Conservation (phyloP, 2,329 filamentous ascomycete genomes). For the Coniella vitis region DNA sequence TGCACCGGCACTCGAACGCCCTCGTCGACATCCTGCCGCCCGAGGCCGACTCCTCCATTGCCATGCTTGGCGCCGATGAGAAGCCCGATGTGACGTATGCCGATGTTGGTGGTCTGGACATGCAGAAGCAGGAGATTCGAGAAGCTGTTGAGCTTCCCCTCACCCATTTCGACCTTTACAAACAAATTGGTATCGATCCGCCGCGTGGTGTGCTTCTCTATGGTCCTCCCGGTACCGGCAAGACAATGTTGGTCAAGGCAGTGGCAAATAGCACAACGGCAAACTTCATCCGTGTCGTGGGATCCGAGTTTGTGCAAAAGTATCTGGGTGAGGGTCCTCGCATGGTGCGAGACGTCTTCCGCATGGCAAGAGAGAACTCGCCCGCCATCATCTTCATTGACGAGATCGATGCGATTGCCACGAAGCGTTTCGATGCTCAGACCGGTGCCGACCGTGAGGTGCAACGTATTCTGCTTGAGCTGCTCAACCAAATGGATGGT, state of each 20-base stretch:
- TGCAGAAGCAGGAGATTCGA: slow-evolving; percentile 99
- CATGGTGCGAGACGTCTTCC: slow-evolving; percentile 98
- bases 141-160: slow-evolving; percentile 95
- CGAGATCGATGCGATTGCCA: slow-evolving; percentile 97
- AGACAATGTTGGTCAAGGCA: slow-evolving; percentile 97
- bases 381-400: slow-evolving; percentile 99
- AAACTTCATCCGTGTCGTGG: slow-evolving; percentile 96
- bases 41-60: slow-evolving; percentile 96
- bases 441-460: slow-evolving; percentile 97
- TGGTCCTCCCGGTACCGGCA: slow-evolving; percentile 90
- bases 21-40: slow-evolving; percentile 98
- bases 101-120: slow-evolving; percentile 94
- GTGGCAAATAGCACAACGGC: slow-evolving; percentile 97
- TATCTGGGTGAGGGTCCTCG: slow-evolving; percentile 95
- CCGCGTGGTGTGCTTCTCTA: slow-evolving; percentile 94
- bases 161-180: slow-evolving; percentile 97
- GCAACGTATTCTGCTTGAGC: slow-evolving; percentile 92
- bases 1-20: slow-evolving; percentile 96
- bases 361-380: slow-evolving; percentile 97
- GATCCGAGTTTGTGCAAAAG: slow-evolving; percentile 98
- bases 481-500: slow-evolving; percentile 99
- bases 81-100: slow-evolving; percentile 98
- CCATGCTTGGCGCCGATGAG: slow-evolving; percentile 93
- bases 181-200: slow-evolving; percentile 97
- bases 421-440: slow-evolving; percentile 98